Conservation (phyloP, 2,329 filamentous ascomycete genomes). For the Endocalyx cinctus region DNA sequence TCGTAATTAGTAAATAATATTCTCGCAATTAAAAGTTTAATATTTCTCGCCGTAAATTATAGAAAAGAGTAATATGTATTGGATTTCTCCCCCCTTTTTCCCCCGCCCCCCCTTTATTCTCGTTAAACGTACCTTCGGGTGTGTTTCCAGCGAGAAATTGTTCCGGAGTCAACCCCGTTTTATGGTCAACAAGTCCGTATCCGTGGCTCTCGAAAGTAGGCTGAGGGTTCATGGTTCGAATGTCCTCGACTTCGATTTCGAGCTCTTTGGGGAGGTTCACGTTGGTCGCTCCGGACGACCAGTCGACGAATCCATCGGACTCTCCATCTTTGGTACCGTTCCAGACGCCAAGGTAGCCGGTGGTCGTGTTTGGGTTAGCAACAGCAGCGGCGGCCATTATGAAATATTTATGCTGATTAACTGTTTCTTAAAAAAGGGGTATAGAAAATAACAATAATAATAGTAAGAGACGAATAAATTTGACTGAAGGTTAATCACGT, state of each 20-base stretch:
- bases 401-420: conserved; percentile 1
- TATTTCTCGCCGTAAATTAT: too few species aligned
- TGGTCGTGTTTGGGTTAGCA: conserved; percentile 16
- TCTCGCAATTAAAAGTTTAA: too few species aligned
- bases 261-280: conserved; percentile 20
- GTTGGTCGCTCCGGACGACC: conserved; percentile 19
- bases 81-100: too few species aligned
- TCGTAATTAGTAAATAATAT: too few species aligned
- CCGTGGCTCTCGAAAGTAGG: conserved; percentile 18
- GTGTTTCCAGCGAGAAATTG: conserved; percentile 21
- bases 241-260: conserved; percentile 21
- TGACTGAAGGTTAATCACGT: too few species aligned
- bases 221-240: conserved; percentile 17
- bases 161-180: conserved; percentile 18
- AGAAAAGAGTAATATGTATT: too few species aligned
- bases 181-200: conserved; percentile 22
- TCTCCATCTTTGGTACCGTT: conserved; percentile 21
- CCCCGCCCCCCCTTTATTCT: too few species aligned
- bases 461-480: too few species aligned
- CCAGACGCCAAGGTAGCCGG: conserved; percentile 25
- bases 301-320: conserved; percentile 20
- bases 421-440: too few species aligned
- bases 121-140: conserved; percentile 15
- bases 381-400: conserved; percentile 21
- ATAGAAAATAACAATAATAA: too few species aligned